Percentiles rank a stretch among this genome's conserved stretches.
Evolutionary conservation across 805 yeast species (phyloP).

Genomic region (Barnettozyma salicaria): DNA sequence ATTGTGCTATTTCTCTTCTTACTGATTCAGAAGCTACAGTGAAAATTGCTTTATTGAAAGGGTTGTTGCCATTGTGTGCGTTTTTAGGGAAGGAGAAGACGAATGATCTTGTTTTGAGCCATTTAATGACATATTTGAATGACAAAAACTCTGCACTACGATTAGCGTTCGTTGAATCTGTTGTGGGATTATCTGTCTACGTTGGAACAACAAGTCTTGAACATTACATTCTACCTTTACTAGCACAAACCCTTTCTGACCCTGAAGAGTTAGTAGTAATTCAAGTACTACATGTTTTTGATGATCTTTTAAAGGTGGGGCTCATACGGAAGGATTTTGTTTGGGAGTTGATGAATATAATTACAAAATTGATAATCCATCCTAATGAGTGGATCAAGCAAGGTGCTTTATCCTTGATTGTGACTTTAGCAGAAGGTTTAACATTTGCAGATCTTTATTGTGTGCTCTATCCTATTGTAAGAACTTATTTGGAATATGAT

Average conservation of each 20-base stretch:
- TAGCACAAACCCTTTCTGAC: conserved; percentile 79
- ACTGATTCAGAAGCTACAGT: conserved; percentile 67
- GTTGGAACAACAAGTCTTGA: conserved; percentile 80
- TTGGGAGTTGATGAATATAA: conserved; percentile 48
- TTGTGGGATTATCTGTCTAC: conserved; percentile 68
- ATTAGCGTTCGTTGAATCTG: conserved; percentile 62
- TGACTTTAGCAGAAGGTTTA: conserved; percentile 55
- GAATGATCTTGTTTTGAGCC: conserved; percentile 83
- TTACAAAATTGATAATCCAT: conserved; percentile 61
- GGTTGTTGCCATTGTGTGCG: conserved; percentile 71
- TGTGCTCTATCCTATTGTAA: conserved; percentile 71
- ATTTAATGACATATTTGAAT: conserved; percentile 84
- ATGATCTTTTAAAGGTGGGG: conserved; percentile 51
- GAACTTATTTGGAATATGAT: conserved; percentile 74
- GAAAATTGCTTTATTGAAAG: conserved; percentile 58
- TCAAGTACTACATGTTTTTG: conserved; percentile 55
- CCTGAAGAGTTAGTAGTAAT: conserved; percentile 77
- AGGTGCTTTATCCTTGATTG: conserved; percentile 52
- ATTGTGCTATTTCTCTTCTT: conserved; percentile 54
- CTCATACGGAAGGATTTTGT: conserved; percentile 43
- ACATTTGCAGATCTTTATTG: conserved; percentile 79
- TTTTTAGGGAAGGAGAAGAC: conserved; percentile 85
- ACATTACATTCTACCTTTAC: conserved; percentile 79
- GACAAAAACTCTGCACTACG: conserved; percentile 66
- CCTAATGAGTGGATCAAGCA: conserved; percentile 86